phyloP scores from a whole-genome alignment of 306 rosid species.

The Medicago truncatula region DNA sequence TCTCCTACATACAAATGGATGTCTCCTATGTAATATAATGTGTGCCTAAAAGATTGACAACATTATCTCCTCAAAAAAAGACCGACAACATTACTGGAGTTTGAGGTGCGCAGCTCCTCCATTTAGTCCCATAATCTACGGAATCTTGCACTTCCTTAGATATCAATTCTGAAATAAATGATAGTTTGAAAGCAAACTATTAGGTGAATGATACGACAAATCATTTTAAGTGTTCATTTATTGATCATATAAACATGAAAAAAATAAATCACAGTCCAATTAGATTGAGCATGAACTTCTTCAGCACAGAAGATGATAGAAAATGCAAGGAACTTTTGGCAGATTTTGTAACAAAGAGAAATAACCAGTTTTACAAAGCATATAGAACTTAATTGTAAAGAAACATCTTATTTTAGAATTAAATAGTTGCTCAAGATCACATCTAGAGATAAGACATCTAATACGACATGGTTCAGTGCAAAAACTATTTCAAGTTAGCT shows the following conservation, averaged over 20 bases:
- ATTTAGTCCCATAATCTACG: constrained; percentile 59
- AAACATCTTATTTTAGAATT: constrained; percentile 28
- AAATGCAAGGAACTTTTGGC: constrained; percentile 29
- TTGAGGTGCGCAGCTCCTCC: constrained; percentile 67
- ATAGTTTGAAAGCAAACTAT: constrained; percentile 19
- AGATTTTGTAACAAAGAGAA: constrained; percentile 23
- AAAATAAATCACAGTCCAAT: constrained; percentile 27
- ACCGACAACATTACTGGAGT: constrained; percentile 60
- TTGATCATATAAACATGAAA: constrained; percentile 20
- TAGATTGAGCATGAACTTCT: constrained; percentile 21
- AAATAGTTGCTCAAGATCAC: constrained; percentile 24
- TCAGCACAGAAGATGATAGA: constrained; percentile 12
- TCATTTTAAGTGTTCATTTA: constrained; percentile 9
- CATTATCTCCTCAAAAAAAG: constrained; percentile 37
- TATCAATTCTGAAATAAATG: constrained; percentile 54
- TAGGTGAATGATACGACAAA: constrained; percentile 9
- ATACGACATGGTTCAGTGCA: constrained; percentile 28
- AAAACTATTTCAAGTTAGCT: constrained; percentile 32
- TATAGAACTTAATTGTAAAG: constrained; percentile 13
- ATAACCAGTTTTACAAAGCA: constrained; percentile 22
- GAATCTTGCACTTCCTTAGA: constrained; percentile 61
- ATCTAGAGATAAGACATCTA: constrained; percentile 27
- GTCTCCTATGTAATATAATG: constrained; percentile 30
- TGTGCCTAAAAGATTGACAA: constrained; percentile 42
- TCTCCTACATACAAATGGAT: constrained; percentile 23